Evolutionary conservation across 164 flowering plant species (phyloP).

Genomic region (Santalum album): DNA sequence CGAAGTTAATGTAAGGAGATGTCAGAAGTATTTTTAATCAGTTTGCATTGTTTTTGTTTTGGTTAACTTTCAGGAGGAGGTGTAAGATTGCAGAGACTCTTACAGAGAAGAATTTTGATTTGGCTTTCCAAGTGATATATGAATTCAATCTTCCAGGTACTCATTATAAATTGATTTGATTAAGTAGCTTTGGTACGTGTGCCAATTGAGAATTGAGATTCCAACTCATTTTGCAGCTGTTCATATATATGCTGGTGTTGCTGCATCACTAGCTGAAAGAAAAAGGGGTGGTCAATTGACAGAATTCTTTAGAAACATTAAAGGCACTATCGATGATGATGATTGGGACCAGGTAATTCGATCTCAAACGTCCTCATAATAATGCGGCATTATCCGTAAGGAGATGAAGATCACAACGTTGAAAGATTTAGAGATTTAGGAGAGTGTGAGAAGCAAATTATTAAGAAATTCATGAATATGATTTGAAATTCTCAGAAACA

Average conservation of each 20-base stretch:
- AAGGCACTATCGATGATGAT: conserved; percentile 83
- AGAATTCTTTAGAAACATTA: conserved; percentile 84
- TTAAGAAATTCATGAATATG: too few relatives aligned
- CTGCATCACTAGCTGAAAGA: conserved; percentile 95
- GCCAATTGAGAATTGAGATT: neutral
- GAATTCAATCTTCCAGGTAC: conserved; percentile 89
- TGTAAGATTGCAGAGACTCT: conserved; percentile 92
- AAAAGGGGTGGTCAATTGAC: conserved; percentile 87
- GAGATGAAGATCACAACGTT: neutral
- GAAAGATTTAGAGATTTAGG: neutral
- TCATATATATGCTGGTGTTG: conserved; percentile 95
- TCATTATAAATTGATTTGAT: neutral
- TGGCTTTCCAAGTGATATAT: conserved; percentile 87
- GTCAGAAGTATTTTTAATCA: too few relatives aligned
- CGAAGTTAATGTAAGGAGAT: too few relatives aligned
- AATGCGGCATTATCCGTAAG: neutral
- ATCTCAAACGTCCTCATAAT: neutral
- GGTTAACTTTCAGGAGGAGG: conserved; percentile 73
- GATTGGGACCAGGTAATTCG: conserved; percentile 94
- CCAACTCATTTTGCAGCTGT: conserved; percentile 53
- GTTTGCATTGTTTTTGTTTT: too few relatives aligned
- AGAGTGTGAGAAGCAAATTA: too few relatives aligned
- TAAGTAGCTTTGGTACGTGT: neutral
- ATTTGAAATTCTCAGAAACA: too few relatives aligned
- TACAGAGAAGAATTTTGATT: conserved; percentile 85